phyloP scores from a whole-genome alignment of 129 eudicot species.

The Heracleum sosnowskyi region DNA sequence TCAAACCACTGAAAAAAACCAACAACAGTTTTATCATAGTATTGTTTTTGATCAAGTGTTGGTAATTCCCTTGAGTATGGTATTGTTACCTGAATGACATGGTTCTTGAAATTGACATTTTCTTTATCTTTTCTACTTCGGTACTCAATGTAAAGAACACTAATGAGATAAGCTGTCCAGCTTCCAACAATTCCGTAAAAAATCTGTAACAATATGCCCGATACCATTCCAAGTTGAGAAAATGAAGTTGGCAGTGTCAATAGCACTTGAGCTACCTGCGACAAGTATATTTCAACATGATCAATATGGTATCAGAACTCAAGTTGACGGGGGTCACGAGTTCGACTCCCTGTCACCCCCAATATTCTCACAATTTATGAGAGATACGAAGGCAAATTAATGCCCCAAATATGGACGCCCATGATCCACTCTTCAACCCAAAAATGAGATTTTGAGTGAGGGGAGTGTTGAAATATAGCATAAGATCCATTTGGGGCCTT shows the following conservation, averaged over 20 bases:
- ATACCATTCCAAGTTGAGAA: slow-evolving; percentile 29
- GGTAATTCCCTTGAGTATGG: too few species aligned
- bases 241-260: slow-evolving; percentile 29
- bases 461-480: too few species aligned
- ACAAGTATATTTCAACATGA: background rate
- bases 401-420: too few species aligned
- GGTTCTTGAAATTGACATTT: slow-evolving; percentile 30
- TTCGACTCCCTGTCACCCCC: too few species aligned
- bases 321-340: too few species aligned
- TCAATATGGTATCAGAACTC: too few species aligned
- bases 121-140: slow-evolving; percentile 31
- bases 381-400: too few species aligned
- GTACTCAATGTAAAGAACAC: slow-evolving; percentile 29
- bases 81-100: slow-evolving; percentile 30
- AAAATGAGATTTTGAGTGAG: too few species aligned
- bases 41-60: background rate
- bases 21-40: too few species aligned
- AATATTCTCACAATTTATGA: too few species aligned
- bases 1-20: slow-evolving; percentile 23
- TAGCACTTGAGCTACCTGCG: slow-evolving; percentile 36
- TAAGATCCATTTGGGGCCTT: too few species aligned
- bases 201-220: slow-evolving; percentile 9
- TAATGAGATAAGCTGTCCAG: slow-evolving; percentile 28
- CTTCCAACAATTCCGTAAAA: slow-evolving; percentile 12
- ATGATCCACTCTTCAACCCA: too few species aligned